Percentiles rank a stretch among this genome's conserved stretches.
Evolutionary conservation across 805 yeast species (phyloP).

Genomic region (Candida sakaeoensis): DNA sequence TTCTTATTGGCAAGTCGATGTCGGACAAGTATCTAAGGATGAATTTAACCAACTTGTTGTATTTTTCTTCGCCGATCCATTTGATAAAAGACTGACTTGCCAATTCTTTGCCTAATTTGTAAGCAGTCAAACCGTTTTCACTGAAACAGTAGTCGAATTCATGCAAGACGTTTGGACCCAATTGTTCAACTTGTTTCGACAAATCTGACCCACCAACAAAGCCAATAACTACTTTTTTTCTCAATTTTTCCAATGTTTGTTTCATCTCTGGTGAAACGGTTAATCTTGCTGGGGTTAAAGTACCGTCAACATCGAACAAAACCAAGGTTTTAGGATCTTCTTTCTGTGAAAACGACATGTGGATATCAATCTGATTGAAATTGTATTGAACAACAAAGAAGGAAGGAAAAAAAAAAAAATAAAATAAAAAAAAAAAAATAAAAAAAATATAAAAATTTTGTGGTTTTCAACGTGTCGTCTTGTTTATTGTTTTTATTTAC

Average conservation of each 20-base stretch:
- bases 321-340: conserved; percentile 84
- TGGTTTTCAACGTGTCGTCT: conserved; percentile 5
- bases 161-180: conserved; percentile 70
- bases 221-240: conserved; percentile 92
- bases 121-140: conserved; percentile 98
- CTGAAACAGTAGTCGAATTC: conserved; percentile 95
- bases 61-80: conserved; percentile 95
- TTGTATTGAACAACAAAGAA: not conserved
- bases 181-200: conserved; percentile 91
- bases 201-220: conserved; percentile 98
- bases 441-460: not conserved
- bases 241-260: conserved; percentile 63
- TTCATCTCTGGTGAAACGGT: conserved; percentile 73
- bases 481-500: too few relatives aligned
- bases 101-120: conserved; percentile 81
- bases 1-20: conserved; percentile 89
- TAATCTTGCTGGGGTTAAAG: conserved; percentile 96
- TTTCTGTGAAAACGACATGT: conserved; percentile 68
- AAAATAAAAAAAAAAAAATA: not conserved
- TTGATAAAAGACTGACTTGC: conserved; percentile 91
- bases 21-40: conserved; percentile 80
- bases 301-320: conserved; percentile 97
- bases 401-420: not conserved
- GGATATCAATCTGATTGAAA: too few relatives aligned
- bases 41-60: conserved; percentile 84